A percentile compares a stretch with the other conserved stretches of the same genome.
Evolutionary conservation across 129 eudicot species (phyloP).

Genomic region (Flaveria sonorensis): DNA sequence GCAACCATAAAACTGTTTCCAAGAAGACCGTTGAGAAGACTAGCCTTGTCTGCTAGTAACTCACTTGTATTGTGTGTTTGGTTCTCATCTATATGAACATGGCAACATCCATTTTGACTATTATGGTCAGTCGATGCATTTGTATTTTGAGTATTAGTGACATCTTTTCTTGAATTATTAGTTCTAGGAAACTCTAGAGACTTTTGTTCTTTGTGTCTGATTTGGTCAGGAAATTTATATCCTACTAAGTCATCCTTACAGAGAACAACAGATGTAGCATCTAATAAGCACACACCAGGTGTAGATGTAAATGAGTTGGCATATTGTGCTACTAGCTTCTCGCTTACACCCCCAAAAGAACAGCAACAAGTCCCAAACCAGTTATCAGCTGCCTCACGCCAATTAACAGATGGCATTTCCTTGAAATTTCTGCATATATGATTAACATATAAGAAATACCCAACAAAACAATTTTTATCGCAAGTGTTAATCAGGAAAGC

Average conservation of each 20-base stretch:
- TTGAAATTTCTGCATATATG: conserved; percentile 53
- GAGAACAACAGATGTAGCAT: conserved; percentile 59
- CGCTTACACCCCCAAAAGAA: conserved; percentile 84
- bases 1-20: conserved; percentile 73
- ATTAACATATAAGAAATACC: conserved; percentile 10
- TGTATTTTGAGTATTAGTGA: conserved; percentile 21
- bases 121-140: conserved; percentile 17
- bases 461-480: not conserved
- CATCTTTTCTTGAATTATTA: conserved; percentile 5
- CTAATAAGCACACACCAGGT: conserved; percentile 63
- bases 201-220: conserved; percentile 28
- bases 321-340: conserved; percentile 65
- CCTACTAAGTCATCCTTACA: conserved; percentile 67
- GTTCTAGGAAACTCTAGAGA: conserved; percentile 23
- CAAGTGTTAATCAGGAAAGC: not conserved
- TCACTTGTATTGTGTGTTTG: conserved; percentile 27
- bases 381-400: conserved; percentile 95
- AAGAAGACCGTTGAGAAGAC: conserved; percentile 76
- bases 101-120: conserved; percentile 45
- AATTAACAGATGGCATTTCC: conserved; percentile 92
- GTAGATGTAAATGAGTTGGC: conserved; percentile 63
- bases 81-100: conserved; percentile 37
- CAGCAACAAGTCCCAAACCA: conserved; percentile 99
- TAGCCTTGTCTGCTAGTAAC: conserved; percentile 55
- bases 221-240: conserved; percentile 32